Evolutionary conservation across 768 basidiomycete species (phyloP), one percentile per base, ranked within the genome.

Genomic region (Trametes coccinea): DNA sequence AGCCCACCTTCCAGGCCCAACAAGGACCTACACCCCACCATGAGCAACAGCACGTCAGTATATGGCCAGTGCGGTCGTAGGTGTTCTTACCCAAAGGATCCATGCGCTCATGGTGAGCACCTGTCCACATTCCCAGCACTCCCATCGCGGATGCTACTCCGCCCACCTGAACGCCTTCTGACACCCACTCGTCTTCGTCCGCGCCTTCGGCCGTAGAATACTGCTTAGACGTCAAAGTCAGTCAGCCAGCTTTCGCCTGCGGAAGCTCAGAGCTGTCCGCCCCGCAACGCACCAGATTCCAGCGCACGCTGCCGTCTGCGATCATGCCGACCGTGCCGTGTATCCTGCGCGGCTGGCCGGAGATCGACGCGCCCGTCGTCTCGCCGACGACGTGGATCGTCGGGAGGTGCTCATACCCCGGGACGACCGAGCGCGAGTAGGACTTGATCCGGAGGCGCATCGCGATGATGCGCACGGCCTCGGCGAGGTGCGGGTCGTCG

Each of bases 101-200:
- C 33, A 71, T 71, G 6, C 69, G 62, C 62, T 79, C 79, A 64
- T 85, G 83, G 22, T 70, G 70, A 8, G 80, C 80, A 3, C 82
- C 80, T 0, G 84, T 84, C 83, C 83, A 84, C 75, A 79, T 71
- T 10, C 84, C 84, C 1, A 86, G 70, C 2, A 84, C 71, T 7
- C 85, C 85, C 34, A 78, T 67, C 0, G 78, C 80, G 29, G 82
- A 82, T 14, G 82, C 83, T 6, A 80, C 73, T 2, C 78, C 79
- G 14, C 85, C 85, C 11, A 85, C 69, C 61, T 86, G 84, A 0
- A 86, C 72, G 29, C 78, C 82, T 61, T 86, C 84, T 17, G 77
- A 81, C 3, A 75, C 73, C 84, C 84, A 85, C 62, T 83, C 79
- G 0, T 78, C 73, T 5, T 33, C 34, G 0, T 64, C 64, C 9